These are phyloP conservation scores for Dillenia turbinata DNA, from an alignment of 164 flowering plant species.

Conservation along the genomic window DNA sequence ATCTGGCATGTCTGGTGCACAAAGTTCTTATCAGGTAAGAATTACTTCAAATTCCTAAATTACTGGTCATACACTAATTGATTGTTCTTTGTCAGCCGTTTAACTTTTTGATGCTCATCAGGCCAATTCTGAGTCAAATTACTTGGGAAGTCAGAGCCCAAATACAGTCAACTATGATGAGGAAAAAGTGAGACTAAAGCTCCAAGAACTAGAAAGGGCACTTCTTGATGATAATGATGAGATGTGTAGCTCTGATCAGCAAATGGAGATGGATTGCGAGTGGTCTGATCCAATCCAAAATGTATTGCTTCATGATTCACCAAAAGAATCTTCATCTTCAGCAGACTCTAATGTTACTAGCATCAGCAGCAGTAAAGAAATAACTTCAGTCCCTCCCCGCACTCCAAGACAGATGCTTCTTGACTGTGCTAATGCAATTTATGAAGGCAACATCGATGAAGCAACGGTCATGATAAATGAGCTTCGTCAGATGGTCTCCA, in stretches of 20 bases:
- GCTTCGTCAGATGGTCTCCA: constrained; percentile 76
- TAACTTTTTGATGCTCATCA: constrained; percentile 16
- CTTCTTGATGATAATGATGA: constrained; percentile 53
- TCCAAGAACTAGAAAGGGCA: constrained; percentile 76
- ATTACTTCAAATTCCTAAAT: constrained; percentile 20
- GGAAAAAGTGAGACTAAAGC: constrained; percentile 54
- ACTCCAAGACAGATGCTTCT: constrained; percentile 71
- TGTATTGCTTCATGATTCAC: constrained; percentile 47
- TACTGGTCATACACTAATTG: constrained; percentile 19
- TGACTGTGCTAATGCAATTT: constrained; percentile 67
- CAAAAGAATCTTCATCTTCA: constrained; percentile 70
- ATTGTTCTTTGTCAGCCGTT: constrained; percentile 10
- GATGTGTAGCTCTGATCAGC: constrained; percentile 22
- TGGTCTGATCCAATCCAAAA: constrained; percentile 47
- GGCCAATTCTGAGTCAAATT: constrained; percentile 27
- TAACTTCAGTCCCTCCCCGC: constrained; percentile 17
- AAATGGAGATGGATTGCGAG: constrained; percentile 63
- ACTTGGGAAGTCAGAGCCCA: constrained; percentile 38
- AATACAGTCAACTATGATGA: constrained; percentile 48
- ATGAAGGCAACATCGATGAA: constrained; percentile 60
- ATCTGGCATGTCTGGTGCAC: constrained; percentile 25
- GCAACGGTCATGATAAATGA: constrained; percentile 55
- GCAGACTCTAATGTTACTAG: constrained; percentile 61
- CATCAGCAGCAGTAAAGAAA: constrained; percentile 55
- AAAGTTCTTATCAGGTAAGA: constrained; percentile 21